Percentiles rank a stretch among this genome's conserved stretches.
phyloP scores from a whole-genome alignment of 192 early-diverging fungal genomes.

The Endogone sp. region DNA sequence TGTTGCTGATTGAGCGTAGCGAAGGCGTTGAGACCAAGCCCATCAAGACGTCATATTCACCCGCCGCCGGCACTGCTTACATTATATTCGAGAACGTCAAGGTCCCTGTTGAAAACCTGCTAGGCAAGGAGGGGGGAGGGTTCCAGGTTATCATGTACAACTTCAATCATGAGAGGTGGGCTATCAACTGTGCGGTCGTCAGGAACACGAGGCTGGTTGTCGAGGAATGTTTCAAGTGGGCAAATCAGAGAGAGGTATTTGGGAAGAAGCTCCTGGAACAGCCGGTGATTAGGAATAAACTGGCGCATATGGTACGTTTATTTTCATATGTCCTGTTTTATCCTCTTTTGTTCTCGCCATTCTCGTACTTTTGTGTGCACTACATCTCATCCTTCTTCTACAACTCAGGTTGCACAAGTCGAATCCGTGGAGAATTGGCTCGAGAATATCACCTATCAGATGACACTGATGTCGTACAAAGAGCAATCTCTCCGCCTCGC shows the following conservation, averaged over 20 bases:
- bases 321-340: constrained; percentile 1
- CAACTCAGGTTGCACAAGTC: constrained; percentile 6
- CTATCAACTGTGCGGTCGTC: constrained; percentile 41
- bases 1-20: constrained; percentile 61
- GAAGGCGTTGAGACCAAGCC: constrained; percentile 57
- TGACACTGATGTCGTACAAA: constrained; percentile 62
- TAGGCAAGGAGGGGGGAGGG: constrained; percentile 62
- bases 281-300: constrained; percentile 67
- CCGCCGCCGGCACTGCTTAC: constrained; percentile 61
- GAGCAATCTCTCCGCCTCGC: constrained; percentile 59
- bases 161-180: constrained; percentile 73
- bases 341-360: not conserved
- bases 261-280: constrained; percentile 65
- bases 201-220: constrained; percentile 40
- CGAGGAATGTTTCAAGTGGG: constrained; percentile 68
- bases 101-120: constrained; percentile 67
- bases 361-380: no score
- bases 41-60: constrained; percentile 66
- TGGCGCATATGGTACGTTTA: constrained; percentile 55
- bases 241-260: constrained; percentile 69
- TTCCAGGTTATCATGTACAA: constrained; percentile 69
- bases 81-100: constrained; percentile 68
- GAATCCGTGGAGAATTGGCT: constrained; percentile 54
- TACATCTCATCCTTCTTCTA: not conserved
- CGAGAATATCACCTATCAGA: constrained; percentile 65